Evolutionary conservation across 768 basidiomycete genomes (phyloP).

Genomic region (Boletales sp.): DNA sequence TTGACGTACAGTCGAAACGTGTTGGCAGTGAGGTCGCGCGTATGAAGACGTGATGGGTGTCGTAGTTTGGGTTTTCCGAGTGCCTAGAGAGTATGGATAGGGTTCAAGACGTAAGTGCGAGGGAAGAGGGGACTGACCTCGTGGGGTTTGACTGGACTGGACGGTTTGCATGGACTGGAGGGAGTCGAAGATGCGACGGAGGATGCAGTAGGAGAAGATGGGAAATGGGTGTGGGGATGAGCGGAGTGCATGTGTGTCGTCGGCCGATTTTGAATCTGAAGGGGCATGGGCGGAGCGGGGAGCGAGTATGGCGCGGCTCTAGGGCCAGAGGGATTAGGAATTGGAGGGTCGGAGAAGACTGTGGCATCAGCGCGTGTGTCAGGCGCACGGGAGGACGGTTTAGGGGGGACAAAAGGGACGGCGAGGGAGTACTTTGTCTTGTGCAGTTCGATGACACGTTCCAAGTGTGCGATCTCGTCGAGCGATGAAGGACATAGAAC

Average conservation of each 20-base stretch:
- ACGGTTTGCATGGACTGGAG: conserved; percentile 27
- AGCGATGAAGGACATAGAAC: conserved; percentile 47
- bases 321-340: not conserved
- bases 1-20: conserved; percentile 75
- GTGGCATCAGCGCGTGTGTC: not conserved
- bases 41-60: conserved; percentile 68
- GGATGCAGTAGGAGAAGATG: conserved; percentile 19
- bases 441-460: conserved; percentile 50
- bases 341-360: conserved; percentile 15
- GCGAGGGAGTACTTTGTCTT: conserved; percentile 45
- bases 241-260: not conserved
- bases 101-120: not conserved
- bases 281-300: conserved; percentile 10
- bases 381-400: conserved; percentile 7
- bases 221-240: conserved; percentile 2
- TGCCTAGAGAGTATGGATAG: not conserved
- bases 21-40: conserved; percentile 63
- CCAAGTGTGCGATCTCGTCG: conserved; percentile 60
- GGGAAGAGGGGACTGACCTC: conserved; percentile 4
- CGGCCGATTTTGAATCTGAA: conserved; percentile 7
- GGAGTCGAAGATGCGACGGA: conserved; percentile 28
- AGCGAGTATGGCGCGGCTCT: conserved; percentile 5
- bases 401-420: conserved; percentile 43
- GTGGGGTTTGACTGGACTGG: conserved; percentile 19
- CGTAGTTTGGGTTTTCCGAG: conserved; percentile 48